Conservation (phyloP, 805 yeast species). For the Wickerhamiella kurtzmanii region DNA sequence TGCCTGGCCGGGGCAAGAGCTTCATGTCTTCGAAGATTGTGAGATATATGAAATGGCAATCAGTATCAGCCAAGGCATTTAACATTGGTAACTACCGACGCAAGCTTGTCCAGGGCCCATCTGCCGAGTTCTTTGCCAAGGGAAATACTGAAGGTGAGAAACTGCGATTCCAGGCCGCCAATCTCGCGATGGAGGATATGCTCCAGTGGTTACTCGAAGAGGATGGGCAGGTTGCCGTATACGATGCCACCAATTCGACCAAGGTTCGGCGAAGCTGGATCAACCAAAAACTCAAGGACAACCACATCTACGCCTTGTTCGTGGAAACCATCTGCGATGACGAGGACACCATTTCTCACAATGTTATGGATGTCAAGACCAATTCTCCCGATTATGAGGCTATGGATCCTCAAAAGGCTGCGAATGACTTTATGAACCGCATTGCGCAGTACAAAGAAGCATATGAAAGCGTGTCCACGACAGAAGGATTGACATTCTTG, state of each 20-base stretch:
- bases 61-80: constrained; percentile 74
- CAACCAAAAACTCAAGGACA: constrained; percentile 22
- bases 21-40: constrained; percentile 90
- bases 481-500: constrained; percentile 53
- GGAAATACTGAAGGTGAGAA: constrained; percentile 50
- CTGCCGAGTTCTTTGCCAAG: constrained; percentile 68
- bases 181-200: constrained; percentile 63
- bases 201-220: constrained; percentile 73
- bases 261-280: constrained; percentile 55
- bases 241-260: constrained; percentile 90
- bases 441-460: constrained; percentile 59
- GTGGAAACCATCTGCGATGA: constrained; percentile 88
- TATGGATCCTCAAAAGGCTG: constrained; percentile 57
- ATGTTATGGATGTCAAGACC: constrained; percentile 74
- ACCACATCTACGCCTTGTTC: constrained; percentile 76
- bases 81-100: constrained; percentile 83
- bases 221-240: constrained; percentile 77
- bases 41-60: constrained; percentile 82
- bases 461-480: constrained; percentile 58
- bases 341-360: constrained; percentile 59
- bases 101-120: constrained; percentile 38
- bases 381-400: constrained; percentile 71
- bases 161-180: constrained; percentile 55
- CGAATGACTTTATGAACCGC: constrained; percentile 55
- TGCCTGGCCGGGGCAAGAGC: constrained; percentile 69